These are phyloP conservation scores for Komagataella phaffii DNA, from an alignment of 805 yeast genomes.

Conservation along the genomic window DNA sequence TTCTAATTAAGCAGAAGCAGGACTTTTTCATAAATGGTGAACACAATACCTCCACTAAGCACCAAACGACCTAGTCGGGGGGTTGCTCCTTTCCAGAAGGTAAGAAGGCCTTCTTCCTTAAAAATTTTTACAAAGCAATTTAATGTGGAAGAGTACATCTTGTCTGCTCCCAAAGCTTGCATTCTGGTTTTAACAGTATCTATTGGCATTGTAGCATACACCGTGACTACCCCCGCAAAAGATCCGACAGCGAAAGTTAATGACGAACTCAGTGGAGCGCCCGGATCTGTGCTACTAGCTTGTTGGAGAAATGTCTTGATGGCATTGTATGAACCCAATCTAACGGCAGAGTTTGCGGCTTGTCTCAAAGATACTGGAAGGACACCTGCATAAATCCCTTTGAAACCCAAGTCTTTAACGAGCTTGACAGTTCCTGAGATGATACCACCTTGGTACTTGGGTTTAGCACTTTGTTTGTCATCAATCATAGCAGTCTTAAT, in stretches of 20 bases:
- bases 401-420: slow-evolving; percentile 65
- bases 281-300: slow-evolving; percentile 50
- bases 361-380: slow-evolving; percentile 91
- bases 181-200: slow-evolving; percentile 94
- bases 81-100: slow-evolving; percentile 98
- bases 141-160: slow-evolving; percentile 57
- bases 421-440: slow-evolving; percentile 51
- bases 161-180: slow-evolving; percentile 80
- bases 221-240: slow-evolving; percentile 80
- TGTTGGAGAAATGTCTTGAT: slow-evolving; percentile 71
- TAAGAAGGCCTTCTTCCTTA: slow-evolving; percentile 75
- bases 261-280: slow-evolving; percentile 61
- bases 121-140: slow-evolving; percentile 75
- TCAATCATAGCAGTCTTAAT: slow-evolving; percentile 93
- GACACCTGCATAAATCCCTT: slow-evolving; percentile 79
- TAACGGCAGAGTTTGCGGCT: slow-evolving; percentile 90
- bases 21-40: slow-evolving; percentile 90
- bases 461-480: slow-evolving; percentile 67
- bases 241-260: slow-evolving; percentile 86
- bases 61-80: slow-evolving; percentile 89
- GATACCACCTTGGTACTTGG: slow-evolving; percentile 59
- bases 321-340: slow-evolving; percentile 86
- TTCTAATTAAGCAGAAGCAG: slow-evolving; percentile 28
- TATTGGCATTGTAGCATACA: slow-evolving; percentile 88
- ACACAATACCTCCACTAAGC: slow-evolving; percentile 93